Conservation (phyloP, 257 asterid genomes). For the Solanum acaule region DNA sequence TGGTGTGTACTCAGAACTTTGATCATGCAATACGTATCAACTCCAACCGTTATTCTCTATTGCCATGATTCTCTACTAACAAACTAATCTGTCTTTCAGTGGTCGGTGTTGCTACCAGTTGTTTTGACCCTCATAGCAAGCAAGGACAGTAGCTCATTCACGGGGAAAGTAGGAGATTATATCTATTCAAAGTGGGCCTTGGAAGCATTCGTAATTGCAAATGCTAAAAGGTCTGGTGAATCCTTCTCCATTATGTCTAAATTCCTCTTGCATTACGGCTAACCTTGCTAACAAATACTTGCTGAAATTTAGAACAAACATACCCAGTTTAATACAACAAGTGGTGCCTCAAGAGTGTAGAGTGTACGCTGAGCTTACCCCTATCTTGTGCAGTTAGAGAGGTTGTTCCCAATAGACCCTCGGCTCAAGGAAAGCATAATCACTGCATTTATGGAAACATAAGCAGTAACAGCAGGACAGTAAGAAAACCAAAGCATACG, state of each 20-base stretch:
- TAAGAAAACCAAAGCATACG: neutral
- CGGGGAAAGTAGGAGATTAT: slow-evolving; percentile 36
- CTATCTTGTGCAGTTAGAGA: neutral
- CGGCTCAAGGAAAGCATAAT: neutral
- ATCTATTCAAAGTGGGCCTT: slow-evolving; percentile 90
- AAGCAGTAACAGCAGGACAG: neutral
- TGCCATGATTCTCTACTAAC: neutral
- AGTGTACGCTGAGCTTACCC: rapidly evolving
- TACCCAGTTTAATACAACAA: neutral
- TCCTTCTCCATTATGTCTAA: neutral
- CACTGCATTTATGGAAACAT: neutral
- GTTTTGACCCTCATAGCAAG: slow-evolving; percentile 76
- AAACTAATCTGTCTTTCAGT: slow-evolving; percentile 29
- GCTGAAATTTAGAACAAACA: neutral
- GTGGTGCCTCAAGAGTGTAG: neutral
- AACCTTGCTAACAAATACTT: neutral
- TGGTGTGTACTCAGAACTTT: slow-evolving; percentile 37
- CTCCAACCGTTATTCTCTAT: neutral
- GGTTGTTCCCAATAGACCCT: neutral
- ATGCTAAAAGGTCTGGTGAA: slow-evolving; percentile 54
- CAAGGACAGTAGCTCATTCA: slow-evolving; percentile 31
- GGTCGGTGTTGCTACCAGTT: slow-evolving; percentile 85
- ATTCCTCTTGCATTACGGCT: neutral
- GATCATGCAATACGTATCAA: neutral
- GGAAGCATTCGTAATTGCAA: slow-evolving; percentile 79